phyloP scores from a whole-genome alignment of 345 rosid genomes.

The Nephelium lappaceum region DNA sequence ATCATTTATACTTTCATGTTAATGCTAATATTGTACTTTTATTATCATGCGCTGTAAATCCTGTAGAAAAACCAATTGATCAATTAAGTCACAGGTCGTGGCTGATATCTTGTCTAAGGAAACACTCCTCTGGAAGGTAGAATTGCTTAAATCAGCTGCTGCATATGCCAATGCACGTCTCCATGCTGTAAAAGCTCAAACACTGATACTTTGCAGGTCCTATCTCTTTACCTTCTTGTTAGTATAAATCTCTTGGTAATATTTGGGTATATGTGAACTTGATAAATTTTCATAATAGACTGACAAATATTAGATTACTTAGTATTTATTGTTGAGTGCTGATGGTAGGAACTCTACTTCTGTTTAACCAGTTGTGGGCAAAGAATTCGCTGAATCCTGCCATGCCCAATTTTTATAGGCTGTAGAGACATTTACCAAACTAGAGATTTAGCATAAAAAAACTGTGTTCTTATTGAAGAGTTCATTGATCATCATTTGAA shows the following conservation, averaged over 20 bases:
- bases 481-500: background rate
- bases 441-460: background rate
- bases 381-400: background rate
- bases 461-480: background rate
- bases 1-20: background rate
- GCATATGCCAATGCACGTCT: constrained; percentile 57
- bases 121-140: constrained; percentile 43
- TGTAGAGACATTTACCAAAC: background rate
- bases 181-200: constrained; percentile 56
- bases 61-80: background rate
- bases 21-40: background rate
- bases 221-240: background rate
- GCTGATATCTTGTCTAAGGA: constrained; percentile 36
- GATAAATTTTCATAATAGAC: background rate
- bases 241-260: background rate
- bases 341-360: background rate
- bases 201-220: constrained; percentile 65
- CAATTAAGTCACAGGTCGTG: constrained; percentile 25
- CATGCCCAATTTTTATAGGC: background rate
- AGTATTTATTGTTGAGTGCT: background rate
- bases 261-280: background rate
- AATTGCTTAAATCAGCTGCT: constrained; percentile 54
- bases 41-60: background rate
- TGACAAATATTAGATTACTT: background rate
- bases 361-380: background rate